Base-by-base conservation (phyloP, 1,284 basidiomycete species). In the Pascua sp. region DNA sequence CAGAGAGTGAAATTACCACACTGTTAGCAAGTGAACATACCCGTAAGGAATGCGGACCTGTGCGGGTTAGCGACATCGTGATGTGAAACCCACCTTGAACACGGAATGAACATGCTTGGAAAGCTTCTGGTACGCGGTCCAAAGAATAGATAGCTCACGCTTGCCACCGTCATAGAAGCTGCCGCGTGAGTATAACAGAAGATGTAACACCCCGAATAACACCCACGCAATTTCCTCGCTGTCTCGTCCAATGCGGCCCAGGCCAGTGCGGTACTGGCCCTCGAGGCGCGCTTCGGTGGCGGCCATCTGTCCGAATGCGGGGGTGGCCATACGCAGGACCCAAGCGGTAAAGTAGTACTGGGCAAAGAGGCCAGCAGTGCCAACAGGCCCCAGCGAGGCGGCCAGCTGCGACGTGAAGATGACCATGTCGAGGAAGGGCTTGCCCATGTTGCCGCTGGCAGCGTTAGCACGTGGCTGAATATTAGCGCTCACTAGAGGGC, bases 351-450 rank as follows among this genome's bases (percentile, higher is more conserved):
- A 77, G 58, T 91, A 88, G 73, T 97, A 97, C 68, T 92, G 94
- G 41, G 82, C 79, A 67, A 91, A 89, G 13, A 98, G 80, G 11
- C 93, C 81, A 2, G 86, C 65, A 0, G 91, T 91, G 1, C 94
- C 83, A 42, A 75, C 64, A 5, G 86, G 80, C 4, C 95, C 95
- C 4, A 98, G 84, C 0, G 88, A 89, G 11, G 86, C 84, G 0
- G 91, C 87, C 10, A 98, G 84, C 69, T 97, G 94, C 12, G 88
- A 89, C 1, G 92, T 96, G 80, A 98, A 98, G 57, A 98, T 86
- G 46, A 95, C 78, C 52, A 98, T 81, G 73, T 98, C 95, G 11
- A 98, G 84, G 1, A 89, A 85, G 0, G 94, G 94, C 72, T 97
- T 98, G 60, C 91, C 85, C 47, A 94, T 77, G 72, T 89, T 89